Evolutionary conservation across 2,329 filamentous ascomycete genomes (phyloP).

Genomic region (Alternaria conjuncta): DNA sequence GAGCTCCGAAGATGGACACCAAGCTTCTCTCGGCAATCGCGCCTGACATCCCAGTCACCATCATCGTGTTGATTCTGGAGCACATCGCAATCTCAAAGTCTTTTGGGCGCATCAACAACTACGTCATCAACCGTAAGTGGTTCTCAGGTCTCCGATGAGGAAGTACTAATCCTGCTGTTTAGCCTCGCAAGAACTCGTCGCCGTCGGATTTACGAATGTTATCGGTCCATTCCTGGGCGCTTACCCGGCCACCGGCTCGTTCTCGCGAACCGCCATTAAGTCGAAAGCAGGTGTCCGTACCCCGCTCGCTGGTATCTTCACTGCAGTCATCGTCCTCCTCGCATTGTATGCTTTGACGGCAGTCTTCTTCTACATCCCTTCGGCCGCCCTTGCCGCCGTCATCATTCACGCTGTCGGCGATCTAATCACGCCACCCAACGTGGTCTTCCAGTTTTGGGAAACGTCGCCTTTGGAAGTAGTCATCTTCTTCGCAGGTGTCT

Average conservation of each 20-base stretch:
- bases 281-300: constrained; percentile 95
- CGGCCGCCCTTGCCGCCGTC: constrained; percentile 78
- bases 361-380: constrained; percentile 94
- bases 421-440: constrained; percentile 88
- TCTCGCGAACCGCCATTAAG: constrained; percentile 95
- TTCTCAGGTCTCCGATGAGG: background rate
- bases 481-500: constrained; percentile 91
- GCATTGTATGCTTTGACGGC: constrained; percentile 88
- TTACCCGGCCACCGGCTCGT: constrained; percentile 93
- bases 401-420: constrained; percentile 97
- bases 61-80: constrained; percentile 95
- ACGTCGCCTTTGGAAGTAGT: constrained; percentile 88
- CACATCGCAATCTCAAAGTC: constrained; percentile 98
- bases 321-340: constrained; percentile 81
- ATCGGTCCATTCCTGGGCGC: constrained; percentile 89
- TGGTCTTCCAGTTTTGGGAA: constrained; percentile 93
- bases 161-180: background rate
- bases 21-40: constrained; percentile 72
- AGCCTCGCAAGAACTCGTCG: constrained; percentile 90
- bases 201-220: constrained; percentile 87
- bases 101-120: constrained; percentile 95
- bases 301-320: constrained; percentile 88
- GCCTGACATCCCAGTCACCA: constrained; percentile 77
- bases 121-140: constrained; percentile 74
- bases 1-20: constrained; percentile 71